Evolutionary conservation across 78 protist species (phyloP), one percentile per base, ranked within the genome.

Genomic region (Dictyostelium discoideum): DNA sequence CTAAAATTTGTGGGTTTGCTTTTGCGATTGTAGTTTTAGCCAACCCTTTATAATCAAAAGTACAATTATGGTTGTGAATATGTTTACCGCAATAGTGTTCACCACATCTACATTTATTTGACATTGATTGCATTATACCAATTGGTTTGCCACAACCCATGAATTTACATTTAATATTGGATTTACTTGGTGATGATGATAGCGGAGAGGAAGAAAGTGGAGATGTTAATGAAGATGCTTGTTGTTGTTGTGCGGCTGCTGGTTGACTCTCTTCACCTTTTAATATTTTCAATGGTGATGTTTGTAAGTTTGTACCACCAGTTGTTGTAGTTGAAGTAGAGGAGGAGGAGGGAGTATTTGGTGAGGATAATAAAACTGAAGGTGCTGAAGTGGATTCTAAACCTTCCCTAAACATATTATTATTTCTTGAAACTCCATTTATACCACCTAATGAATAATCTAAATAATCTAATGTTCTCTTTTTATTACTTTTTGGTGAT

Each of bases 1-100:
- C 95, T 54, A 90, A 69, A 85, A 90, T 82, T 72, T 90, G 95
- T 11, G 95, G 95, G 57, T 90, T 90, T 5, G 95, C 95, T 54
- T 90, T 90, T 18, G 95, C 95, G 9, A 90, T 90, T 10, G 16
- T 60, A 3, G 74, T n/a, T 72, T 90, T 90, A 3, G 89, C 95
- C 72, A 82, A 16, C 29, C 87, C 29, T 54, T 90, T 90, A 39
- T 90, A 90, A 42, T 90, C 95, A 73, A 90, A 90, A 29, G 78
- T 63, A 54, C 95, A 90, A 3, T 82, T 72, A 9, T 90, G 95
- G 40, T 90, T 90, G 39, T 90, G 87, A 37, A 90, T 90, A 39
- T 90, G 95, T 73, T 80, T 82, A 2, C 95, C 95, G 39, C 95
- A 90, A 50, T 37, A 90, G 11, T 24, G 26, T 18, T 74, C 87